A percentile compares a stretch with the other conserved stretches of the same genome.
Evolutionary conservation across 2,329 filamentous ascomycete species (phyloP).

Genomic region (Remersonia thermophila): DNA sequence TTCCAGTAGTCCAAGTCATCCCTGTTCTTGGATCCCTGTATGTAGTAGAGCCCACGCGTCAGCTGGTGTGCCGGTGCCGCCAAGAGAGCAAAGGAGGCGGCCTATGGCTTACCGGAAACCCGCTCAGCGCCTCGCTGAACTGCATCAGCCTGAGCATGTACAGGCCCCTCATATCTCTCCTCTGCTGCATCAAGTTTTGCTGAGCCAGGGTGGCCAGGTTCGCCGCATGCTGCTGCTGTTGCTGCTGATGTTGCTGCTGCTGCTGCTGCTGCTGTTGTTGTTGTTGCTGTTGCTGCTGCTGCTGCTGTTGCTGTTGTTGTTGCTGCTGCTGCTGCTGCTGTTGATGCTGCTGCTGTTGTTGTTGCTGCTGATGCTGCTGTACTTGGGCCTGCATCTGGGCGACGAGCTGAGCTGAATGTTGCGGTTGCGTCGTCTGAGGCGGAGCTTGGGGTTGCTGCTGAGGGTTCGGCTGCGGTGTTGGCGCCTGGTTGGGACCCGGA

Average conservation of each 20-base stretch:
- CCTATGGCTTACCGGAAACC: slow-evolving; percentile 34
- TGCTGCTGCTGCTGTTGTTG: slow-evolving; percentile 35
- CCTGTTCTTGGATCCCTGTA: slow-evolving; percentile 43
- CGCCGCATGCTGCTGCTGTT: slow-evolving; percentile 7
- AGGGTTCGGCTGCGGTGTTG: slow-evolving; percentile 27
- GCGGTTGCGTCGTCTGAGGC: slow-evolving; percentile 29
- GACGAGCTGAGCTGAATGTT: slow-evolving; percentile 27
- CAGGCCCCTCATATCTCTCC: slow-evolving; percentile 41
- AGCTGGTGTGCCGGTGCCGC: background rate
- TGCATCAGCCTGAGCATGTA: slow-evolving; percentile 48
- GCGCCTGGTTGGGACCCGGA: slow-evolving; percentile 22
- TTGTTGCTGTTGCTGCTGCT: slow-evolving; percentile 29
- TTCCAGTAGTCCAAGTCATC: slow-evolving; percentile 70
- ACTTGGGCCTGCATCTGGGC: slow-evolving; percentile 20
- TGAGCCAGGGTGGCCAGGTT: too few species aligned
- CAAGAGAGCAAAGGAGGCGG: slow-evolving; percentile 10
- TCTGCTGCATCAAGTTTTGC: slow-evolving; percentile 29
- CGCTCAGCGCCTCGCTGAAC: slow-evolving; percentile 50
- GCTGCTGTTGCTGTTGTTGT: slow-evolving; percentile 26
- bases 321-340: slow-evolving; percentile 23
- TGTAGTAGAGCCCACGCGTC: slow-evolving; percentile 5
- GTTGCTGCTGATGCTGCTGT: slow-evolving; percentile 12
- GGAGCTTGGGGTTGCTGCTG: slow-evolving; percentile 25
- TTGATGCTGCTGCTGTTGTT: slow-evolving; percentile 18
- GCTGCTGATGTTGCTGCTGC: slow-evolving; percentile 20